A percentile compares a stretch with the other conserved stretches of the same genome.
These are phyloP conservation scores for Sphaerostilbella broomeana DNA, from an alignment of 2,329 filamentous ascomycete genomes.

Conservation along the genomic window DNA sequence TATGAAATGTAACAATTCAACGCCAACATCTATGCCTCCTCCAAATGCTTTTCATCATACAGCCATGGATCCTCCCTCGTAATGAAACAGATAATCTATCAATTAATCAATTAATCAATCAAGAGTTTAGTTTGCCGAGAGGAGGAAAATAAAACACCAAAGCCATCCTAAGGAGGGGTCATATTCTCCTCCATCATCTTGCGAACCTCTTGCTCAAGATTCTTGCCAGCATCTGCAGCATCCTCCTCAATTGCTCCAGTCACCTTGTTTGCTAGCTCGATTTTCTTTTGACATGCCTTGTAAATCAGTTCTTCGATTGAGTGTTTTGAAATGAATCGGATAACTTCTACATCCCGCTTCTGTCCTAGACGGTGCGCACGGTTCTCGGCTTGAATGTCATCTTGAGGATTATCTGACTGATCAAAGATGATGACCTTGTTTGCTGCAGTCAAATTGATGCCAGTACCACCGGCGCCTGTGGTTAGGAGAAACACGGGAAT, in stretches of 20 bases:
- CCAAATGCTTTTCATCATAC: too few relatives aligned
- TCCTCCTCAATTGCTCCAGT: conserved; percentile 35
- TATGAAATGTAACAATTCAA: too few relatives aligned
- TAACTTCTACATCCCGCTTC: conserved; percentile 81
- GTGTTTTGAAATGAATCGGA: conserved; percentile 69
- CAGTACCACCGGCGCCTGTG: conserved; percentile 91
- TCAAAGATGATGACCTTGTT: conserved; percentile 99
- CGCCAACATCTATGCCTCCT: too few relatives aligned
- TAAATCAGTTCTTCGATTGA: conserved; percentile 94
- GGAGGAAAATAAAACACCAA: conserved; percentile 7
- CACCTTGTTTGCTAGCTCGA: conserved; percentile 69
- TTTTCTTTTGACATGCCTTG: conserved; percentile 83
- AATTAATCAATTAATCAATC: too few relatives aligned
- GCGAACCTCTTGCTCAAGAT: conserved; percentile 38
- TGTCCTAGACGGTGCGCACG: conserved; percentile 92
- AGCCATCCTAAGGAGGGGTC: conserved; percentile 32
- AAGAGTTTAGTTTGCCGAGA: too few relatives aligned
- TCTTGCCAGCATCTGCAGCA: conserved; percentile 24
- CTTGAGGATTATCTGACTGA: conserved; percentile 93
- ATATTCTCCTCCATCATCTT: conserved; percentile 36
- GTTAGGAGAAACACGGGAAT: conserved; percentile 91
- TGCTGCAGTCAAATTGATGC: conserved; percentile 89
- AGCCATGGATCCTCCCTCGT: neutral
- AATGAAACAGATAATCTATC: too few relatives aligned
- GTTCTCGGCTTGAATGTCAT: conserved; percentile 97